Percentiles rank a stretch among this genome's conserved stretches.
Evolutionary conservation across 805 yeast species (phyloP).

Genomic region (Brettanomyces nanus): DNA sequence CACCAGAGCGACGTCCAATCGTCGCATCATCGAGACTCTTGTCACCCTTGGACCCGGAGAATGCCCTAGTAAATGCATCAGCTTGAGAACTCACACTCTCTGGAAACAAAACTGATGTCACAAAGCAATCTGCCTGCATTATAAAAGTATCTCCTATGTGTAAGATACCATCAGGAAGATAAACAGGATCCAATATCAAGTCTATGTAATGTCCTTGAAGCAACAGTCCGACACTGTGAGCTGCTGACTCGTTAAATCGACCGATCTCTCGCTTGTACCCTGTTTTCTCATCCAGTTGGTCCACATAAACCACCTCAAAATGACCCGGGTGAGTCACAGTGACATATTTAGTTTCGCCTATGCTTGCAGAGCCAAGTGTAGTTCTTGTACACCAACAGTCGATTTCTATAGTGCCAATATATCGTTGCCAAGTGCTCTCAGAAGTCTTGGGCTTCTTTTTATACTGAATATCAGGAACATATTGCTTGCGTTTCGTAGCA

Average conservation of each 20-base stretch:
- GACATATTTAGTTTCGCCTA: background rate
- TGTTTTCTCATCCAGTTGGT: slow-evolving; percentile 4
- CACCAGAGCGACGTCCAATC: slow-evolving; percentile 4
- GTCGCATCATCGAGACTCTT: slow-evolving; percentile 2
- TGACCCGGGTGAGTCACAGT: slow-evolving; percentile 8
- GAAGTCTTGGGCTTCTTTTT: background rate
- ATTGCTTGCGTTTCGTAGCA: background rate
- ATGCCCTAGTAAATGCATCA: slow-evolving; percentile 4
- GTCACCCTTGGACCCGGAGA: slow-evolving; percentile 1
- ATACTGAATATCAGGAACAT: background rate
- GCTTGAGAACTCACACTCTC: slow-evolving; percentile 33
- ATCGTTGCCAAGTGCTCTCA: slow-evolving; percentile 21
- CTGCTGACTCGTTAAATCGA: slow-evolving; percentile 62
- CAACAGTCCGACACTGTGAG: slow-evolving; percentile 58
- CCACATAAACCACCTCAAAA: slow-evolving; percentile 21
- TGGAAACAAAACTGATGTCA: slow-evolving; percentile 20
- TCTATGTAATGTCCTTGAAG: slow-evolving; percentile 27
- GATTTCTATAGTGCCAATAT: slow-evolving; percentile 52
- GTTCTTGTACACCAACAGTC: slow-evolving; percentile 72
- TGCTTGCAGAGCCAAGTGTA: slow-evolving; percentile 25
- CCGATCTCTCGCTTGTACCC: slow-evolving; percentile 55
- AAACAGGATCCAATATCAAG: slow-evolving; percentile 49
- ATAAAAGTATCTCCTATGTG: slow-evolving; percentile 72
- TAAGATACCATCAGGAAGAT: slow-evolving; percentile 43
- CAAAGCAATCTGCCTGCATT: slow-evolving; percentile 59